These are phyloP conservation scores for Phytophthora tubulina DNA, from an alignment of 352 stramenopile genomes.

Conservation along the genomic window DNA sequence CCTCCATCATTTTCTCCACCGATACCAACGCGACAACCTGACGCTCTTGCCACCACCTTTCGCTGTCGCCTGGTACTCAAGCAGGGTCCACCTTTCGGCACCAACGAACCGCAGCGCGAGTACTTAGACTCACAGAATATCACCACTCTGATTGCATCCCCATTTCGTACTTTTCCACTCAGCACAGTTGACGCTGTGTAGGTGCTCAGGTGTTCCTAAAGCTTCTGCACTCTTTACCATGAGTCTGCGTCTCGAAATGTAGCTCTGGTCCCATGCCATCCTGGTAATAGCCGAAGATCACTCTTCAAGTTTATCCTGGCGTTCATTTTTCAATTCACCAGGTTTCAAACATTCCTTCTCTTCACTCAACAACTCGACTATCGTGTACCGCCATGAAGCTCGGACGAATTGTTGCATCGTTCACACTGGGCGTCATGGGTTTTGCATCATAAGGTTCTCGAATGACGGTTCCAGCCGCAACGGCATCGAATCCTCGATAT, in stretches of 20 bases:
- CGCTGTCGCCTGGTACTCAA: no score
- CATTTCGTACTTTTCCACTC: no score
- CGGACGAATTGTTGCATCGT: slow-evolving; percentile 20
- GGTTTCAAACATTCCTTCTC: slow-evolving; percentile 3
- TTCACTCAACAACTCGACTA: slow-evolving; percentile 15
- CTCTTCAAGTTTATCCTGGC: not conserved
- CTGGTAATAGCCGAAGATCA: slow-evolving; percentile 14
- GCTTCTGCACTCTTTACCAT: slow-evolving; percentile 33
- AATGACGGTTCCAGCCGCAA: slow-evolving; percentile 23
- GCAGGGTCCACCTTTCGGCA: no score
- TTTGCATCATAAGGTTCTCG: slow-evolving; percentile 1
- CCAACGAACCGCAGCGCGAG: no score
- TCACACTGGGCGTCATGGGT: slow-evolving; percentile 25
- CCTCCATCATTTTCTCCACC: no score
- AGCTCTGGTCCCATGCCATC: slow-evolving; percentile 7
- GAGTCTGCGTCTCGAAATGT: slow-evolving; percentile 30
- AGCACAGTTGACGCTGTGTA: no score
- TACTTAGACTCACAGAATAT: no score
- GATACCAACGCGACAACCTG: no score
- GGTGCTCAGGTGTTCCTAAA: no score
- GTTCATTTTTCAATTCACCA: slow-evolving; percentile 32
- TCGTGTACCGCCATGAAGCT: slow-evolving; percentile 41
- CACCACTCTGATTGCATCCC: no score
- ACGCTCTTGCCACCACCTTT: no score
- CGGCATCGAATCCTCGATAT: slow-evolving; percentile 34